Percentiles rank a stretch among this genome's conserved stretches.
phyloP scores from a whole-genome alignment of 106 monocot genomes.

The Acorus calamus region DNA sequence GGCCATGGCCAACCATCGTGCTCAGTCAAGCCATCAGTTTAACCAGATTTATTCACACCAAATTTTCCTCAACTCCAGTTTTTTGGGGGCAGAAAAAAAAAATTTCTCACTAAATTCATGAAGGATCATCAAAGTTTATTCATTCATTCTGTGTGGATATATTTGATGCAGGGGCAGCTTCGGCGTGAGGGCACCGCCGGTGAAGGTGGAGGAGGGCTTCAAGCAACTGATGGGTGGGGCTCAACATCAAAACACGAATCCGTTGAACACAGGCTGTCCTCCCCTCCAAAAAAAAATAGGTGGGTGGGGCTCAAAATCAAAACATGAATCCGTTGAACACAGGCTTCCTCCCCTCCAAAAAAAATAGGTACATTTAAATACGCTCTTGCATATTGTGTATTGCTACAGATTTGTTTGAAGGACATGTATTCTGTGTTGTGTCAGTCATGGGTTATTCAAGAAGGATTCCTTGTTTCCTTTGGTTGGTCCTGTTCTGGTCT shows the following conservation, averaged over 20 bases:
- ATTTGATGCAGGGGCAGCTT: conserved; percentile 46
- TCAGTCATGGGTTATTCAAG: no score
- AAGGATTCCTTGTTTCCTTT: no score
- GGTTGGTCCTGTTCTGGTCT: no score
- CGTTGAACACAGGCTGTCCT: conserved; percentile 42
- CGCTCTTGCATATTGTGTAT: no score
- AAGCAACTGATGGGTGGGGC: conserved; percentile 62
- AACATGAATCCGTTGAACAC: conserved; percentile 53
- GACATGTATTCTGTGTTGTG: no score
- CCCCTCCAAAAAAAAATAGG: conserved; percentile 13
- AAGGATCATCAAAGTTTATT: background rate
- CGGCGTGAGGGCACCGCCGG: conserved; percentile 42
- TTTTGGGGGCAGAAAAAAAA: no score
- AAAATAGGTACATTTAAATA: background rate
- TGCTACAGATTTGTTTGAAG: no score
- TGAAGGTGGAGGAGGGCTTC: conserved; percentile 91
- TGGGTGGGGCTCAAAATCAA: conserved; percentile 50
- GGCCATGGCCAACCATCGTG: conserved; percentile 27
- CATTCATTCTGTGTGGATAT: background rate
- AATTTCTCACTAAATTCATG: background rate
- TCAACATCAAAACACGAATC: conserved; percentile 49
- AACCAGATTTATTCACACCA: conserved; percentile 49
- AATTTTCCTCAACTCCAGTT: conserved; percentile 45
- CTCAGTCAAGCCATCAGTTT: conserved; percentile 49
- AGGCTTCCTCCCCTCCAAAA: conserved; percentile 43